Evolutionary conservation across 106 monocot species (phyloP), one percentile per base, ranked within the genome.

Genomic region (Platanthera guangdongensis): DNA sequence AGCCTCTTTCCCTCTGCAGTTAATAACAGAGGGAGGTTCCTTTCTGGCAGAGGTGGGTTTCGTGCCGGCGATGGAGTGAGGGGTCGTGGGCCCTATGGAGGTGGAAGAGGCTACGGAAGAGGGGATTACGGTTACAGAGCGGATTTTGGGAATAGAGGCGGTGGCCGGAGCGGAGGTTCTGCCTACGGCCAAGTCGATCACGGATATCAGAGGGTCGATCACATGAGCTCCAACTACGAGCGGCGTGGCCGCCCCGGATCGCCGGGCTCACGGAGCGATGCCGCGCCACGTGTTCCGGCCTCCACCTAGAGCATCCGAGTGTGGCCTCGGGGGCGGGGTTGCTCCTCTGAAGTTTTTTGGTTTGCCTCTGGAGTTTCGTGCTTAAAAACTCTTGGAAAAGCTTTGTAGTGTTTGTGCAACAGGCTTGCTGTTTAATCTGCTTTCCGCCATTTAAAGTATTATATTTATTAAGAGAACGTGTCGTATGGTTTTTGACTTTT

Each of bases 61-160:
- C 84, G 89, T 25, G 76, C 64, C 21, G 87, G 89, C 45, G 72
- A 21, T 6, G 87, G 90, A 28, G 28, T 59, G 22, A 91, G 91
- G 74, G 87, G 87, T 0, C 90, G 84, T 57, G 91, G 87, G 3
- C 75, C 9, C 75, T 87, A 81, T 57, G 83, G 82, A 21, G 75
- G 89, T 19, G 87, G 89, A n/a, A 85, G 87, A 75, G 82, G 87
- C 55, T 91, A 87, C 46, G 87, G 85, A 9, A 85, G 90, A 47
- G 79, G 84, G 7, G 88, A 92, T 13, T 86, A 54, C 75, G 78
- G 14, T 45, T 74, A 50, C 50, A 67, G 88, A 80, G 15, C 74
- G 14, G 88, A 86, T 28, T 90, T 76, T 77, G 84, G 80, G 7
- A 81, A 57, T 78, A 72, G 89, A 70, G 83, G 89, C 51, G 83